These are phyloP conservation scores for Trichocladium antarcticum DNA, from an alignment of 495 filamentous ascomycete genomes.

Conservation along the genomic window DNA sequence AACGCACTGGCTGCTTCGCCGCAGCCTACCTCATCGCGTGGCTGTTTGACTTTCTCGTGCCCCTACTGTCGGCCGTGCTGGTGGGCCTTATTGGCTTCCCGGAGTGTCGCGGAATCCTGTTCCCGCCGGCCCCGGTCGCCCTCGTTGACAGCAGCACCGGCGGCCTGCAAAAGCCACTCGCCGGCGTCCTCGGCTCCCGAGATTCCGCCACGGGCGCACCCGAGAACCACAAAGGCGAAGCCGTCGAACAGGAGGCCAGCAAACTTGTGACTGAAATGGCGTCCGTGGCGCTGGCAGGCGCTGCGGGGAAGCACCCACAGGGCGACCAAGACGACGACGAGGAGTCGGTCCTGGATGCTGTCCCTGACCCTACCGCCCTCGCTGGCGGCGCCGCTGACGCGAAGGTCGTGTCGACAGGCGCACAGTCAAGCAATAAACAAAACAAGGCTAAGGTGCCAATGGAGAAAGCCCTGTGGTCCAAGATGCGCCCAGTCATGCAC, in stretches of 20 bases:
- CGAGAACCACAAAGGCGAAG: constrained; percentile 76
- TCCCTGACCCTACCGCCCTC: constrained; percentile 52
- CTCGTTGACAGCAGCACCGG: constrained; percentile 53
- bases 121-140: constrained; percentile 61
- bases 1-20: constrained; percentile 57
- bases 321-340: constrained; percentile 36
- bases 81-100: constrained; percentile 59
- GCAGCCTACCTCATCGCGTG: constrained; percentile 62
- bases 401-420: constrained; percentile 42
- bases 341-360: constrained; percentile 35
- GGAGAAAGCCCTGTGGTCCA: constrained; percentile 64
- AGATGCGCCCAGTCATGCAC: constrained; percentile 70
- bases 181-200: constrained; percentile 61
- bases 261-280: constrained; percentile 72
- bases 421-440: constrained; percentile 38
- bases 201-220: constrained; percentile 73
- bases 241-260: constrained; percentile 73
- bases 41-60: constrained; percentile 63
- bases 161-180: constrained; percentile 55
- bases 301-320: constrained; percentile 59
- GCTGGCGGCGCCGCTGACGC: constrained; percentile 43
- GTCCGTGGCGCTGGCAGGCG: constrained; percentile 61
- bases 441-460: constrained; percentile 83
- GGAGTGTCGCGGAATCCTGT: constrained; percentile 50
- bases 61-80: constrained; percentile 43